Base-by-base conservation (phyloP, 2,329 filamentous ascomycete species). In the Aspergillus sp. region DNA sequence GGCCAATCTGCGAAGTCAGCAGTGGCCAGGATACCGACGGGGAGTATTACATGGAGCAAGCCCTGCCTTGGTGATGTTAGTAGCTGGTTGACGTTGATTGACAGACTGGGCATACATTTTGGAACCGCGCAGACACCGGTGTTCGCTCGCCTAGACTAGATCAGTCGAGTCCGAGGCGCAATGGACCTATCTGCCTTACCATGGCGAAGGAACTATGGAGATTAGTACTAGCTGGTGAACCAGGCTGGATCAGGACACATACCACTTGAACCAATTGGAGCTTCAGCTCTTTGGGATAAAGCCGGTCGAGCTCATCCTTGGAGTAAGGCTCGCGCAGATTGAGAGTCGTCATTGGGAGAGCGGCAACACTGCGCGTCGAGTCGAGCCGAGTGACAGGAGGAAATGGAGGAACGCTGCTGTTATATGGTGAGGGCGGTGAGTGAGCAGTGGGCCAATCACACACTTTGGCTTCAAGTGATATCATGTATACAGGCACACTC, bases 181-280 rank as follows among this genome's bases (percentile, higher is more conserved):
- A 25, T 6, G 4, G n/a, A 11, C 8, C 24, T 7, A 30, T 37
- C 33, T 42, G 36, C 27, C 42, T 80, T 75, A 62, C 82, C 82
- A 61, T 88, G 82, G 36, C 82, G 79, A 50, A 86, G 73, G 41
- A 86, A 74, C 64, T 67, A 39, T 24, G 32, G 29, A 36, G 26
- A 36, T 48, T 47, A 45, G 47, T 30, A 37, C 29, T 17, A 10
- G 17, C 15, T 34, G 22, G 25, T 26, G 26, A 35, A 19, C 17
- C n/a, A n/a, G n/a, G 17, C 15, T 15, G 19, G 8, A 25, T 26
- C 15, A 24, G 15, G 11, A 14, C 24, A 55, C 71, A 51, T 54
- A 79, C 72, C 48, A 96, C 72, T 65, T 98, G 91, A 30, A 96
- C 91, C 39, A 91, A 76, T 56, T 91, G 82, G 22, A 98, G 75